A percentile compares a stretch with the other conserved stretches of the same genome.
Conservation (phyloP, 352 stramenopile genomes). For the Globisporangium recalcitrans region DNA sequence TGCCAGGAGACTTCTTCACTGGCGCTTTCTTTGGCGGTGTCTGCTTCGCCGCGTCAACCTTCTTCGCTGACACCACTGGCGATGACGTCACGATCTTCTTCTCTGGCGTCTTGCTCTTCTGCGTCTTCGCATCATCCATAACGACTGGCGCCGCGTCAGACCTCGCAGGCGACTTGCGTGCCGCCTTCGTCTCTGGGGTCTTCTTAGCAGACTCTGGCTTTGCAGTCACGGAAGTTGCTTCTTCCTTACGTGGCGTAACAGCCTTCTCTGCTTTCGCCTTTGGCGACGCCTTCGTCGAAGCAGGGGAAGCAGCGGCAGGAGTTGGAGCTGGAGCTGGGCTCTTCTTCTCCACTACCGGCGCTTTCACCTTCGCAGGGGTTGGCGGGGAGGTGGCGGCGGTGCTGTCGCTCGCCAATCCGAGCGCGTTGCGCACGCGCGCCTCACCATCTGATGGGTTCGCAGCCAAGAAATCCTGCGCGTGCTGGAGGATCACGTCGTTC, state of each 20-base stretch:
- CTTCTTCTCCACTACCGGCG: not conserved
- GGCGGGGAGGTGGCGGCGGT: not conserved
- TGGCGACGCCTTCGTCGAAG: conserved; percentile 11
- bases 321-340: not conserved
- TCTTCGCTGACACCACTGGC: conserved; percentile 6
- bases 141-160: not conserved
- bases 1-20: conserved; percentile 13
- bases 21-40: not conserved
- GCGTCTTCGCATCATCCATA: conserved; percentile 3
- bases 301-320: not conserved
- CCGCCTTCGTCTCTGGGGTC: conserved; percentile 4
- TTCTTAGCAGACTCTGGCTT: conserved; percentile 9
- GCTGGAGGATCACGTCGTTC: conserved; percentile 54
- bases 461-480: conserved; percentile 39
- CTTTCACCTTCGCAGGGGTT: not conserved
- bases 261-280: conserved; percentile 9
- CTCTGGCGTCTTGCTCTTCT: conserved; percentile 11
- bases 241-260: conserved; percentile 7
- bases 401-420: conserved; percentile 17
- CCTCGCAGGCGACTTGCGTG: conserved; percentile 10
- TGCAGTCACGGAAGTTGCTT: not conserved
- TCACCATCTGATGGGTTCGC: conserved; percentile 35
- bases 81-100: conserved; percentile 15
- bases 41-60: conserved; percentile 6
- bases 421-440: conserved; percentile 22